phyloP scores from a whole-genome alignment of 306 rosid species.

The Castanopsis chinensis region DNA sequence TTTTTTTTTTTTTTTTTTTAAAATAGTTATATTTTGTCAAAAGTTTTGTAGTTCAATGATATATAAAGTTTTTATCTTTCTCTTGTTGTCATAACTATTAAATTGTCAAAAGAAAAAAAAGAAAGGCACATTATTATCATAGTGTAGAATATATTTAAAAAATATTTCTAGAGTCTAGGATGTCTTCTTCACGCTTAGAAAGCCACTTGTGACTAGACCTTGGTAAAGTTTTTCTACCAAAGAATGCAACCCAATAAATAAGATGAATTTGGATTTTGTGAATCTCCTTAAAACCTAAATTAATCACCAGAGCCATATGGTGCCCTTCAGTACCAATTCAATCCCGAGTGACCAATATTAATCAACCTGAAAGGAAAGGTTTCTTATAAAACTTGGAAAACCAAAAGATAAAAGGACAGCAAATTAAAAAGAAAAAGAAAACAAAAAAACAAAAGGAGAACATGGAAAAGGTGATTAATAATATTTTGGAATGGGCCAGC shows the following conservation, averaged over 20 bases:
- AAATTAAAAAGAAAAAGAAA: constrained; percentile 25
- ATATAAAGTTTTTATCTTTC: too few relatives aligned
- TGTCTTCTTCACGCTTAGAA: background rate
- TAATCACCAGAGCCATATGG: background rate
- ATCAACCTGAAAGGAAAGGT: constrained; percentile 27
- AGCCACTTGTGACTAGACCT: background rate
- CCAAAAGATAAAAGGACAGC: constrained; percentile 14
- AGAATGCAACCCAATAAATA: background rate
- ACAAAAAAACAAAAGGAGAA: background rate
- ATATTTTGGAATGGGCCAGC: constrained; percentile 43
- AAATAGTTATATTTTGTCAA: too few relatives aligned
- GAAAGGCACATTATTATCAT: too few relatives aligned
- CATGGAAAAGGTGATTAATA: constrained; percentile 36
- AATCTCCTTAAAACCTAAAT: background rate
- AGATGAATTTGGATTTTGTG: background rate
- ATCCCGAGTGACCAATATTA: constrained; percentile 22
- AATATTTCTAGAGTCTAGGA: background rate
- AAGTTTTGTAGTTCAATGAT: too few relatives aligned
- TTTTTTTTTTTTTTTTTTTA: fast-evolving
- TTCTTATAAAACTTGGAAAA: constrained; percentile 24
- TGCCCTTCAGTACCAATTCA: background rate
- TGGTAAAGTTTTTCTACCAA: background rate
- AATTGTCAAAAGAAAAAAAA: too few relatives aligned
- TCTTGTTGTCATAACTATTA: too few relatives aligned
- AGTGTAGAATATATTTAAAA: background rate